Percentiles rank a stretch among this genome's conserved stretches.
Conservation (phyloP, 352 stramenopile genomes). For the Globisporangium recalcitrans region DNA sequence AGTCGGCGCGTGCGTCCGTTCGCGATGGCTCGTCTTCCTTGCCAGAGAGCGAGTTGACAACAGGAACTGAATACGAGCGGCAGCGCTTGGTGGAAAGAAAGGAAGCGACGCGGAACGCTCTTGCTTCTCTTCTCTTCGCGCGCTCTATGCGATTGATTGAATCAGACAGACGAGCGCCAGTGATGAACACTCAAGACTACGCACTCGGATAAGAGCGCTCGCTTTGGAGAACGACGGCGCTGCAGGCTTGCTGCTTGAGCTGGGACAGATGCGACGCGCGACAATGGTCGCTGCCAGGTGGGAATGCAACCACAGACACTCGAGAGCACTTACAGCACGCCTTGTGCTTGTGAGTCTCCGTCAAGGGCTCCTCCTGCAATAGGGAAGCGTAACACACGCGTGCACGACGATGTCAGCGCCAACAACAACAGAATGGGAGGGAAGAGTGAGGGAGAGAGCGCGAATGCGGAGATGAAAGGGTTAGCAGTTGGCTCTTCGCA, state of each 20-base stretch:
- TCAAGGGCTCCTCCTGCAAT: background rate
- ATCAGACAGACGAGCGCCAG: background rate
- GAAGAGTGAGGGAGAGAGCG: conserved; percentile 5
- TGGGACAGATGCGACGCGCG: background rate
- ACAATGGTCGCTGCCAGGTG: conserved; percentile 4
- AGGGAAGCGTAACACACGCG: conserved; percentile 1
- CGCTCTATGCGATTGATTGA: background rate
- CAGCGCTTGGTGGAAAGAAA: conserved; percentile 1
- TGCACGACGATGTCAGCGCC: conserved; percentile 1
- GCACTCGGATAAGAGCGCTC: background rate
- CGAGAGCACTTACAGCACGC: background rate
- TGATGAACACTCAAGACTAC: background rate
- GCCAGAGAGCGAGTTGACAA: conserved; percentile 2
- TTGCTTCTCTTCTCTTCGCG: background rate
- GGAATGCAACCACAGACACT: background rate
- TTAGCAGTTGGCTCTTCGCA: conserved; percentile 5
- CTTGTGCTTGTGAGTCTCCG: background rate
- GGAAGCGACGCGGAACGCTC: conserved; percentile 7
- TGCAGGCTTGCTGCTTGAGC: too few species aligned
- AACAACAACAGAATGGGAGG: background rate
- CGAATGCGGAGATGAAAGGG: background rate
- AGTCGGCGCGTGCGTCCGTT: conserved; percentile 4
- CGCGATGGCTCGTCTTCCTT: background rate
- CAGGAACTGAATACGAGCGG: background rate
- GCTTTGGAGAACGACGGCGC: background rate